phyloP scores from a whole-genome alignment of 371 early-diverging fungal species.

The Lichtheimia hyalospora region DNA sequence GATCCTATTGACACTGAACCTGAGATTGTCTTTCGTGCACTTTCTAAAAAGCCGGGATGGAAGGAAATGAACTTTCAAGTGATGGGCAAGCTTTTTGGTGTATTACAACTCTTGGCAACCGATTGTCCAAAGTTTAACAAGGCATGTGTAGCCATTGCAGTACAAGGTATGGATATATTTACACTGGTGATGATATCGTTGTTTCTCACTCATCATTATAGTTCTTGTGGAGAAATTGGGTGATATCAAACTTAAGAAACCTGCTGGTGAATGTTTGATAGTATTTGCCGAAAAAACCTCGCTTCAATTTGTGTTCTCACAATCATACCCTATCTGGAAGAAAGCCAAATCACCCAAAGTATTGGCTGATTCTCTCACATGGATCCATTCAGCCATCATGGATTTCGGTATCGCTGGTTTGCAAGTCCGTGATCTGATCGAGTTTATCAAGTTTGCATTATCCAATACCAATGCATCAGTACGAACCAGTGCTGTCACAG shows the following conservation, averaged over 20 bases:
- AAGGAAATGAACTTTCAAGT: conserved; percentile 97
- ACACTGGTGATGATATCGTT: background rate
- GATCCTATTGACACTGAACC: conserved; percentile 62
- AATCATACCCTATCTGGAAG: conserved; percentile 75
- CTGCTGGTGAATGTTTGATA: conserved; percentile 77
- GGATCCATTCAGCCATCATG: conserved; percentile 78
- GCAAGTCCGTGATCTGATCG: conserved; percentile 75
- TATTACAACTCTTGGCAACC: conserved; percentile 68
- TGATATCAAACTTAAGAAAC: conserved; percentile 89
- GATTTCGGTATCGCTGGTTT: conserved; percentile 89
- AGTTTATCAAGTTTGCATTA: conserved; percentile 76
- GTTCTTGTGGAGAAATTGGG: conserved; percentile 88
- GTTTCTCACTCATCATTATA: conserved; percentile 13
- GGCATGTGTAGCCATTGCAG: conserved; percentile 73
- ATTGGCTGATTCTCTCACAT: conserved; percentile 79
- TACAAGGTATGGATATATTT: conserved; percentile 46
- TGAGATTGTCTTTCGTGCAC: conserved; percentile 79
- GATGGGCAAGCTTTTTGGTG: conserved; percentile 61
- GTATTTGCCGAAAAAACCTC: conserved; percentile 74
- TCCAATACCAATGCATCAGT: conserved; percentile 84
- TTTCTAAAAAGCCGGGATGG: conserved; percentile 88
- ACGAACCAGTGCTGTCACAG: conserved; percentile 73
- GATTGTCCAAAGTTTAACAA: conserved; percentile 66
- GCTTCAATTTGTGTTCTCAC: conserved; percentile 77
- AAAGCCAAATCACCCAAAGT: conserved; percentile 90